A percentile compares a stretch with the other conserved stretches of the same genome.
These are phyloP conservation scores for Selaginella tamariscina DNA, from an alignment of 75 land plant species.

Conservation along the genomic window DNA sequence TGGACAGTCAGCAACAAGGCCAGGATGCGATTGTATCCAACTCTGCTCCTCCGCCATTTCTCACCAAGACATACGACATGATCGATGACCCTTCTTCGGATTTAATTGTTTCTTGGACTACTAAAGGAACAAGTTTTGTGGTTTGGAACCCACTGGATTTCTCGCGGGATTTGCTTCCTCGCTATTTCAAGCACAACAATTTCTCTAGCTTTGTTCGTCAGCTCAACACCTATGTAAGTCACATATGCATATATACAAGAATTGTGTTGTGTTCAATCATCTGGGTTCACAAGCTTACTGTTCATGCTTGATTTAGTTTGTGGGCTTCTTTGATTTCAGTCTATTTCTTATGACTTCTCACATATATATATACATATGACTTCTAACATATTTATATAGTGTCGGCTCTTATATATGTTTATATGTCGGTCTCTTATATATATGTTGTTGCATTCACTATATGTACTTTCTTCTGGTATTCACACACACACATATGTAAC, in stretches of 20 bases:
- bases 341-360: too few relatives aligned
- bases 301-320: too few relatives aligned
- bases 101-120: constrained; percentile 14
- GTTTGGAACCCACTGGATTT: constrained; percentile 14
- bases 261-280: too few relatives aligned
- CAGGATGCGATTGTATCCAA: neutral
- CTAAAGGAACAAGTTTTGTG: constrained; percentile 9
- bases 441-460: too few relatives aligned
- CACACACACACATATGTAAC: too few relatives aligned
- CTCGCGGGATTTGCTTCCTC: constrained; percentile 13
- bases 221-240: constrained; percentile 48
- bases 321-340: too few relatives aligned
- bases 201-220: constrained; percentile 20
- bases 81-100: constrained; percentile 14
- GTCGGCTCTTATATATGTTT: too few relatives aligned
- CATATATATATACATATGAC: too few relatives aligned
- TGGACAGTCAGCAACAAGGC: neutral
- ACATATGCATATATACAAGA: too few relatives aligned
- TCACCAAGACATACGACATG: constrained; percentile 19
- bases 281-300: neutral
- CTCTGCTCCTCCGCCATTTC: constrained; percentile 17
- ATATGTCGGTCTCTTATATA: too few relatives aligned
- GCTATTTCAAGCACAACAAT: constrained; percentile 18
- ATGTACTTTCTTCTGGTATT: too few relatives aligned
- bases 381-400: too few relatives aligned